Conservation (phyloP, 306 rosid species). For the Hylodesmum podocarpum region DNA sequence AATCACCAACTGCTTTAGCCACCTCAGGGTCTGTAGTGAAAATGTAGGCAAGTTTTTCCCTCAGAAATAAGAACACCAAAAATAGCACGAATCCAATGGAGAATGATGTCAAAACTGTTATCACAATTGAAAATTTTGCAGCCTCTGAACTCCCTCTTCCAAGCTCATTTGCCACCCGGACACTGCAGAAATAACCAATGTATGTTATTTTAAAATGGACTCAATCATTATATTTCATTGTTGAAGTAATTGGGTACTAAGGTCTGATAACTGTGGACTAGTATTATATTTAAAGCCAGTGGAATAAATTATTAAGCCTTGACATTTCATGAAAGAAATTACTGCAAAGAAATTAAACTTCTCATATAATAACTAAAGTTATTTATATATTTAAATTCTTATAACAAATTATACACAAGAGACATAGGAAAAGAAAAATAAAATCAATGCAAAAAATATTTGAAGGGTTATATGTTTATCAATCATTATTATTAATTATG, state of each 20-base stretch:
- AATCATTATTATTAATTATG: too few species aligned
- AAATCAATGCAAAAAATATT: too few species aligned
- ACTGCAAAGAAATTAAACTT: too few species aligned
- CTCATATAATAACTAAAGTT: too few species aligned
- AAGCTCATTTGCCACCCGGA: constrained; percentile 59
- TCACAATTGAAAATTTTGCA: constrained; percentile 46
- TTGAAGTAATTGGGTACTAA: not conserved
- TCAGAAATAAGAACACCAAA: constrained; percentile 39
- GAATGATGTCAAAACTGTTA: constrained; percentile 47
- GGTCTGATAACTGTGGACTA: not conserved
- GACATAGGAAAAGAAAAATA: too few species aligned
- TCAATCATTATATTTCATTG: not conserved
- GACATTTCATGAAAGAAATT: not conserved
- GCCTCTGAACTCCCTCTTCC: constrained; percentile 59
- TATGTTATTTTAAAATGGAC: too few species aligned
- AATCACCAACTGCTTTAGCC: constrained; percentile 43
- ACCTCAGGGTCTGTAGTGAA: constrained; percentile 47
- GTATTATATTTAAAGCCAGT: not conserved
- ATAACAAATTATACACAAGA: too few species aligned
- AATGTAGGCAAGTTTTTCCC: constrained; percentile 45
- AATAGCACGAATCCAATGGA: constrained; percentile 44
- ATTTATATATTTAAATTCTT: too few species aligned
- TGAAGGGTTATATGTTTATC: too few species aligned
- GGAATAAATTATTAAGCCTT: not conserved
- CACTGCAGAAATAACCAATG: constrained; percentile 34